phyloP scores from a whole-genome alignment of 352 stramenopile species.

The Phytophthora nicotianae region DNA sequence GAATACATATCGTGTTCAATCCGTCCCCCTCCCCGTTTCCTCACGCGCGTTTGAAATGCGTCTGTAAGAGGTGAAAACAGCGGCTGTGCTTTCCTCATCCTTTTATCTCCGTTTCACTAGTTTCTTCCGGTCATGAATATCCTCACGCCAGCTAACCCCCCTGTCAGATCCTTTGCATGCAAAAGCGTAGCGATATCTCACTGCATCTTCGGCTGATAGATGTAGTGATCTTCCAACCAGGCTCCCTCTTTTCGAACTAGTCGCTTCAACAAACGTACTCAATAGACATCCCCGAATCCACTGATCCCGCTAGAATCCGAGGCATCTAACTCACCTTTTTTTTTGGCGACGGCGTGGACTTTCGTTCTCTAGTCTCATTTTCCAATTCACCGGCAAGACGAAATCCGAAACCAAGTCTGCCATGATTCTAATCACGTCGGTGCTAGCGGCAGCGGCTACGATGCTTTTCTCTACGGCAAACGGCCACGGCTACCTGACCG shows the following conservation, averaged over 20 bases:
- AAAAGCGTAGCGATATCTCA: constrained; percentile 23
- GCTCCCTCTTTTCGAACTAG: not conserved
- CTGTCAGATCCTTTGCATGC: constrained; percentile 20
- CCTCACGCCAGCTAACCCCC: constrained; percentile 4
- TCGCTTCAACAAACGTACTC: constrained; percentile 1
- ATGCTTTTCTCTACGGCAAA: constrained; percentile 18
- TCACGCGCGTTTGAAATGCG: no score
- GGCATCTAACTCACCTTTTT: not conserved
- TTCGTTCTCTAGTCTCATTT: constrained; percentile 10
- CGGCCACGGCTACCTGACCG: constrained; percentile 32
- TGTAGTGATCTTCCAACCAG: not conserved
- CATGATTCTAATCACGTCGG: constrained; percentile 17
- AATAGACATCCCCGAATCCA: constrained; percentile 11
- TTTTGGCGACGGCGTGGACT: not conserved
- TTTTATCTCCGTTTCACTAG: constrained; percentile 7
- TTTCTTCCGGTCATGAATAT: constrained; percentile 3
- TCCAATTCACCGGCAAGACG: constrained; percentile 18
- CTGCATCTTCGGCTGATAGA: constrained; percentile 9
- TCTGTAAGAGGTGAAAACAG: constrained; percentile 27
- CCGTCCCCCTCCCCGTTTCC: not conserved
- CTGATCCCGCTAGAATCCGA: constrained; percentile 8
- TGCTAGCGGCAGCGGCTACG: constrained; percentile 9
- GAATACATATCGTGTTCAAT: not conserved
- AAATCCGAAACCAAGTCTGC: not conserved
- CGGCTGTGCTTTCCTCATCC: constrained; percentile 20